These are phyloP conservation scores for Russula sp. DNA, from an alignment of 768 basidiomycete genomes.

Conservation along the genomic window DNA sequence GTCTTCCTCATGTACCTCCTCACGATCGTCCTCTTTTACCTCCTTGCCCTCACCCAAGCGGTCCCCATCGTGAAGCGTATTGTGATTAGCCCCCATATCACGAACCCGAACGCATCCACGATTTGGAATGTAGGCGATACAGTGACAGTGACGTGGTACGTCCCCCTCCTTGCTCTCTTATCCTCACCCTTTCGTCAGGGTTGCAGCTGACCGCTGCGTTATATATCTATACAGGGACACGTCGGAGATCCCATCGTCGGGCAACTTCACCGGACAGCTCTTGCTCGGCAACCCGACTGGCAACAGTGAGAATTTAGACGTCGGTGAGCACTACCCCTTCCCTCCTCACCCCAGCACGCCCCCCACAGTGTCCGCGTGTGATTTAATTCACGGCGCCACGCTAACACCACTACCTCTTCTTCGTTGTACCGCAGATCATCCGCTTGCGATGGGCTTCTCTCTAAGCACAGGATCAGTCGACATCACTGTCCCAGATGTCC, in stretches of 20 bases:
- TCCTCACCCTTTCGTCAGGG: not conserved
- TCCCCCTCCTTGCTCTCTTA: not conserved
- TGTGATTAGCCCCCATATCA: conserved; percentile 34
- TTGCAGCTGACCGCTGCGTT: not conserved
- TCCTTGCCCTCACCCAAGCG: not conserved
- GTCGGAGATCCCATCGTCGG: conserved; percentile 35
- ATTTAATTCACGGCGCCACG: not conserved
- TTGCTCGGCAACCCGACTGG: conserved; percentile 40
- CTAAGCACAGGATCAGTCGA: conserved; percentile 33
- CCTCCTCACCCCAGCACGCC: no score
- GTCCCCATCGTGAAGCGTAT: conserved; percentile 4
- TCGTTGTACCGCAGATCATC: conserved; percentile 27
- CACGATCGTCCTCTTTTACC: not conserved
- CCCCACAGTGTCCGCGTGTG: not conserved
- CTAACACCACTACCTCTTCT: conserved; percentile 5
- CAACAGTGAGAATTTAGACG: conserved; percentile 39
- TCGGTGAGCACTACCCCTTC: conserved; percentile 34
- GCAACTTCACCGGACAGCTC: conserved; percentile 36
- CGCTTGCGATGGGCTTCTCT: conserved; percentile 34
- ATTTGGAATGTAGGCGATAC: conserved; percentile 35
- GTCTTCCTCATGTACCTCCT: conserved; percentile 2
- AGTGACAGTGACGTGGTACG: conserved; percentile 41
- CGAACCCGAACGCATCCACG: conserved; percentile 29
- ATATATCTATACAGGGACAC: conserved; percentile 25
- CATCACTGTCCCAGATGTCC: conserved; percentile 36